Percentiles rank a stretch among this genome's conserved stretches.
phyloP scores from a whole-genome alignment of 768 basidiomycete genomes.

The Tulasnella calospora region DNA sequence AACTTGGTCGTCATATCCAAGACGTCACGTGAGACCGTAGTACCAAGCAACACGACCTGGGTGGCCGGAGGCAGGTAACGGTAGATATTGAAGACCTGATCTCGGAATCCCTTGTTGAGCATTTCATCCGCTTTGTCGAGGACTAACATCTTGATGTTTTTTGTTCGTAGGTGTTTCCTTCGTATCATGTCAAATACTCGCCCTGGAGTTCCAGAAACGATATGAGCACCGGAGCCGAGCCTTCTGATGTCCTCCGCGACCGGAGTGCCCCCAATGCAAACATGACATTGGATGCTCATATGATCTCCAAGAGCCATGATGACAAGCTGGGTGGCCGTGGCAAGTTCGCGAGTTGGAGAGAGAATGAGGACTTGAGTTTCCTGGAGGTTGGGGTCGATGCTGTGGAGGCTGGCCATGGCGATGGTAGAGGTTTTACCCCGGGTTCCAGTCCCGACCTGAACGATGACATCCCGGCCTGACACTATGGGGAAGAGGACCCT shows the following conservation, averaged over 20 bases:
- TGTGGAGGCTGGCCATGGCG: slow-evolving; percentile 46
- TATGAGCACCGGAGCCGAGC: slow-evolving; percentile 46
- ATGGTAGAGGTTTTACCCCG: slow-evolving; percentile 48
- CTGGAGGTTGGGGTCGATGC: slow-evolving; percentile 44
- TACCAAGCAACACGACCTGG: slow-evolving; percentile 47
- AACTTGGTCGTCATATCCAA: slow-evolving; percentile 49
- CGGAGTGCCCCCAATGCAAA: slow-evolving; percentile 46
- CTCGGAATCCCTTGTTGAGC: slow-evolving; percentile 47
- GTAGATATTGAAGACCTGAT: slow-evolving; percentile 50
- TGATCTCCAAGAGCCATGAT: slow-evolving; percentile 47
- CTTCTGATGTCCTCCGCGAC: slow-evolving; percentile 46
- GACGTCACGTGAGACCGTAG: slow-evolving; percentile 46
- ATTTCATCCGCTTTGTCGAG: slow-evolving; percentile 45
- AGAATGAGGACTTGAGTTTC: slow-evolving; percentile 46
- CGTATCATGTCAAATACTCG: slow-evolving; percentile 49
- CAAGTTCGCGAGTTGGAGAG: slow-evolving; percentile 47
- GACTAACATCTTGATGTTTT: slow-evolving; percentile 53
- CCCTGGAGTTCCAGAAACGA: slow-evolving; percentile 47
- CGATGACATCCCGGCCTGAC: slow-evolving; percentile 43
- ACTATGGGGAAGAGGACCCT: slow-evolving; percentile 95
- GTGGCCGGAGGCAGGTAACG: slow-evolving; percentile 45
- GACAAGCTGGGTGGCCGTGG: slow-evolving; percentile 47
- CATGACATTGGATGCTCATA: slow-evolving; percentile 48
- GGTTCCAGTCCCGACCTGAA: slow-evolving; percentile 48
- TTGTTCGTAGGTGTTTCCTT: slow-evolving; percentile 43